phyloP scores from a whole-genome alignment of 2,329 filamentous ascomycete genomes.

The Xylaria digitata region DNA sequence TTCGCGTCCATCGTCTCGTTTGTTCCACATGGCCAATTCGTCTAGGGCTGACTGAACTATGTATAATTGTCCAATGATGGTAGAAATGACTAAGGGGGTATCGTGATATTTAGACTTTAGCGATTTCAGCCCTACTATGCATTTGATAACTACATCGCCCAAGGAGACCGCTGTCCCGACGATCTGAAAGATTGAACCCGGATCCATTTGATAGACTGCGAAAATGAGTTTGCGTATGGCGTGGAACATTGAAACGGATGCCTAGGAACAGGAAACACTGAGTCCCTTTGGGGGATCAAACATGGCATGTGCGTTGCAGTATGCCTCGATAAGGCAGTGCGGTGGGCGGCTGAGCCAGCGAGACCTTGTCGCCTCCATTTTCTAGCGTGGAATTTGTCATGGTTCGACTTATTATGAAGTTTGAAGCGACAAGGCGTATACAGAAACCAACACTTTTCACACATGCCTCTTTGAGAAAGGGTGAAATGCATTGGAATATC shows the following conservation, averaged over 20 bases:
- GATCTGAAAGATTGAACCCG: constrained; percentile 23
- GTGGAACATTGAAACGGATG: background rate
- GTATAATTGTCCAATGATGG: constrained; percentile 32
- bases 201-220: constrained; percentile 8
- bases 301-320: background rate
- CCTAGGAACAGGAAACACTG: background rate
- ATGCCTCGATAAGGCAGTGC: background rate
- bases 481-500: no score
- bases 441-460: no score
- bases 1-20: background rate
- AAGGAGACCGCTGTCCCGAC: constrained; percentile 9
- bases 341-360: background rate
- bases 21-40: constrained; percentile 11
- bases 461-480: no score
- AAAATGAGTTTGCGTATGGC: background rate
- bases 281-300: no score
- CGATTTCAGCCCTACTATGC: constrained; percentile 19
- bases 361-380: background rate
- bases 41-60: constrained; percentile 28
- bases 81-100: constrained; percentile 25
- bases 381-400: background rate
- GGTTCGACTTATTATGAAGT: background rate
- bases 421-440: no score
- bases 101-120: constrained; percentile 29
- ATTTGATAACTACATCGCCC: constrained; percentile 28